Percentiles rank a stretch among this genome's conserved stretches.
Conservation (phyloP, 2,329 filamentous ascomycete genomes). For the Fusarium acutatum region DNA sequence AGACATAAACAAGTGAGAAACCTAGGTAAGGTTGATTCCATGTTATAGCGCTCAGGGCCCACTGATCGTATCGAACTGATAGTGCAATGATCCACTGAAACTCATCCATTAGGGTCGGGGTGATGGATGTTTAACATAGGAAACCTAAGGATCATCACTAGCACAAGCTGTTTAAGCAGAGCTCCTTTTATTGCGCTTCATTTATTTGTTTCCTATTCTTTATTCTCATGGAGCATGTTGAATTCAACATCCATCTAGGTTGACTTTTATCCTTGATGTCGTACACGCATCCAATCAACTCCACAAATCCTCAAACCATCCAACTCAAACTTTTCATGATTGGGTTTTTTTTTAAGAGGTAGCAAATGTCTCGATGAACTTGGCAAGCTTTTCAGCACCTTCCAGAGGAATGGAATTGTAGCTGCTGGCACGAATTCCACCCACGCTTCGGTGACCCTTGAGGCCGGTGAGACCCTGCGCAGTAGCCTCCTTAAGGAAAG, state of each 20-base stretch:
- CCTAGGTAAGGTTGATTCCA: background rate
- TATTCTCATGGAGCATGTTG: constrained; percentile 29
- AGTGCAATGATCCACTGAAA: background rate
- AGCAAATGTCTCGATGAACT: constrained; percentile 67
- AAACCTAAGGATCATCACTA: no score
- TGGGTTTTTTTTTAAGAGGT: background rate
- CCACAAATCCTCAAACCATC: background rate
- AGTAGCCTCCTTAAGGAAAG: constrained; percentile 78
- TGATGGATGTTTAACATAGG: background rate
- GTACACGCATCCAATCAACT: background rate
- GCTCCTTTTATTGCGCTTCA: background rate
- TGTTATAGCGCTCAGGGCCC: constrained; percentile 2
- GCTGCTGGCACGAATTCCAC: constrained; percentile 77
- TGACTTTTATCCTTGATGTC: background rate
- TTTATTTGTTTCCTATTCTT: background rate
- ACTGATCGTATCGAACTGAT: background rate
- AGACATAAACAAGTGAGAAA: background rate
- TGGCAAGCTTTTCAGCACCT: constrained; percentile 72
- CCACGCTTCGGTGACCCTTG: constrained; percentile 86
- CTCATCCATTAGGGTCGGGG: background rate
- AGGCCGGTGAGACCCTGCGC: constrained; percentile 76
- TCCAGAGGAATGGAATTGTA: constrained; percentile 84
- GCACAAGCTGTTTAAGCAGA: background rate
- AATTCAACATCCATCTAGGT: constrained; percentile 26
- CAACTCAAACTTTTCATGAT: background rate